Conservation (phyloP, 225 moss, liverwort and hornwort genomes). For the Pseudoscleropodium purum region DNA sequence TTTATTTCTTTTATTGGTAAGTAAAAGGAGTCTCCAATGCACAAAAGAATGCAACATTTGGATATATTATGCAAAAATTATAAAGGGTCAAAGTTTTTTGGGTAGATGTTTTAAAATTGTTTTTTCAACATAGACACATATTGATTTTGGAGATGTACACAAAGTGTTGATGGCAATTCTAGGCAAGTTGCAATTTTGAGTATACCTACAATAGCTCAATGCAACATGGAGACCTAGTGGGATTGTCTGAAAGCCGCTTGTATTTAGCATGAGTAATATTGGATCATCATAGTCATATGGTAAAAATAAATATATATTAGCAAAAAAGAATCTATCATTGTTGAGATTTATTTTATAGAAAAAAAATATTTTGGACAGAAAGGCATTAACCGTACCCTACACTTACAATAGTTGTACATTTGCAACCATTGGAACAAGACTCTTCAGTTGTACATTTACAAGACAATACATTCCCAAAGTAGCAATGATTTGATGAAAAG, state of each 20-base stretch:
- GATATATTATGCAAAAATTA: fast-evolving
- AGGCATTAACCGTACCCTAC: no score
- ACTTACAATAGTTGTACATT: no score
- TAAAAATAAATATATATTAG: no score
- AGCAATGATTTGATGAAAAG: not conserved
- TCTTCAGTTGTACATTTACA: not conserved
- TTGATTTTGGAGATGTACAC: no score
- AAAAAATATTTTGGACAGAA: no score
- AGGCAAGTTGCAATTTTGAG: no score
- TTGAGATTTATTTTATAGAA: no score
- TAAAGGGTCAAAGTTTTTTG: not conserved
- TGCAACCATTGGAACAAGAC: not conserved
- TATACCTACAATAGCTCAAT: no score
- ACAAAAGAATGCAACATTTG: not conserved
- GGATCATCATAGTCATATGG: no score
- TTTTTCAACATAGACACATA: no score
- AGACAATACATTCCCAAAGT: not conserved
- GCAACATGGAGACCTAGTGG: not conserved
- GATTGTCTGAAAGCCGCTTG: not conserved
- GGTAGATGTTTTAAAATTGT: not conserved
- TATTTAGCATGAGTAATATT: not conserved
- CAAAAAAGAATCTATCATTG: no score
- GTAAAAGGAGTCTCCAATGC: fast-evolving
- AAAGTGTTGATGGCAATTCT: no score
- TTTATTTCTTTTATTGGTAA: not conserved